Evolutionary conservation across 2,329 filamentous ascomycete genomes (phyloP).

Genomic region (Colletotrichum endophyticum): DNA sequence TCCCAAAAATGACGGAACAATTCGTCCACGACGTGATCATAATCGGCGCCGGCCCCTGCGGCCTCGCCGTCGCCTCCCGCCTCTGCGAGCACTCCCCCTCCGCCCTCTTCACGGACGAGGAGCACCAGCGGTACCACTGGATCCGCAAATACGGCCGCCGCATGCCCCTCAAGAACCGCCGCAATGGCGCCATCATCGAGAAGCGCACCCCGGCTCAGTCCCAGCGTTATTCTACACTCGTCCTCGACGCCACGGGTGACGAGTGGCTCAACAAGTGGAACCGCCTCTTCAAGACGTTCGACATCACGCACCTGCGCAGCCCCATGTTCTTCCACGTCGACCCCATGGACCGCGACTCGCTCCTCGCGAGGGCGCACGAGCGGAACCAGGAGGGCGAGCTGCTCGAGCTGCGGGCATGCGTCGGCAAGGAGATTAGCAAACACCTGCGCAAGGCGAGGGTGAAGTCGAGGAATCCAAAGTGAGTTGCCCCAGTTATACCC

Average conservation of each 20-base stretch:
- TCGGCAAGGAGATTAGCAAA: conserved; percentile 82
- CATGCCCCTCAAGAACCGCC: conserved; percentile 60
- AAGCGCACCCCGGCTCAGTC: conserved; percentile 22
- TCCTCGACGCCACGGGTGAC: conserved; percentile 69
- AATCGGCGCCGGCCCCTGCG: conserved; percentile 76
- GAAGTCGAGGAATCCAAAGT: conserved; percentile 19
- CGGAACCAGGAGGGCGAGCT: conserved; percentile 66
- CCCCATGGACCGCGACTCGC: conserved; percentile 74
- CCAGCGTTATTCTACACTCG: conserved; percentile 44
- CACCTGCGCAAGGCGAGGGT: conserved; percentile 64
- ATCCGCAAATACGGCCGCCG: conserved; percentile 68
- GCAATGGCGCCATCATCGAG: conserved; percentile 38
- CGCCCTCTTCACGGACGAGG: conserved; percentile 82
- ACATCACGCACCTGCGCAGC: conserved; percentile 75
- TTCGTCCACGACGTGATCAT: conserved; percentile 70
- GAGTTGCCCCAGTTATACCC: conserved; percentile 13
- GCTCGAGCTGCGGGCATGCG: conserved; percentile 73
- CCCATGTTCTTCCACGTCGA: conserved; percentile 87
- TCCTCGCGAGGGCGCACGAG: conserved; percentile 72
- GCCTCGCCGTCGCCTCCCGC: conserved; percentile 75
- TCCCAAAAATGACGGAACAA: conserved; percentile 2
- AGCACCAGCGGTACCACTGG: conserved; percentile 83
- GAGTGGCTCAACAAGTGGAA: conserved; percentile 77
- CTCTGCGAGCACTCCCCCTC: conserved; percentile 76
- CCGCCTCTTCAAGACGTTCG: conserved; percentile 68